Conservation (phyloP, 148 eudicot species). For the Rhododendron ovatum region DNA sequence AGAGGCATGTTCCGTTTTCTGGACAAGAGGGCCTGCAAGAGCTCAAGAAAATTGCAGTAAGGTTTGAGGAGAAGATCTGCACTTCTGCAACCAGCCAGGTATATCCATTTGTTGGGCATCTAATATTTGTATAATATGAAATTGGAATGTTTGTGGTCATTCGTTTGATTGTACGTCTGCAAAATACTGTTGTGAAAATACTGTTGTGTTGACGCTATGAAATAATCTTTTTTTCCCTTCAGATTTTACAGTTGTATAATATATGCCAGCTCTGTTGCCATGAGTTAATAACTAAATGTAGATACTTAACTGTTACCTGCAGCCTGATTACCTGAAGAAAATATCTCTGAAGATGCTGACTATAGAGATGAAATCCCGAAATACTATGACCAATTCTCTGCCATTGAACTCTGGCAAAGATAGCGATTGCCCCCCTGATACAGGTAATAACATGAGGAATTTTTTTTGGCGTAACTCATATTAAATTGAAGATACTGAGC, state of each 20-base stretch:
- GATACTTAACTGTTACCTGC: constrained; percentile 20
- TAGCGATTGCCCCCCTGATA: constrained; percentile 53
- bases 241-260: neutral
- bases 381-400: constrained; percentile 40
- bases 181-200: neutral
- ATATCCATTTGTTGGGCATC: neutral
- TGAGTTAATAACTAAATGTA: neutral
- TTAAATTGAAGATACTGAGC: neutral
- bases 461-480: neutral
- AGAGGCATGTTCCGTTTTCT: constrained; percentile 69
- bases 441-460: neutral
- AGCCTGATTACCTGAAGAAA: constrained; percentile 86
- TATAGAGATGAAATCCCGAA: constrained; percentile 71
- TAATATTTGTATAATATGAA: neutral
- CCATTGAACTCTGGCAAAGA: constrained; percentile 42
- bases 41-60: constrained; percentile 69
- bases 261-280: neutral
- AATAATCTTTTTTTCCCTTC: neutral
- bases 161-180: neutral
- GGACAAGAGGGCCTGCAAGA: constrained; percentile 77
- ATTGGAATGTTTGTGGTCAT: neutral
- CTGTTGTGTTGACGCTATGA: neutral
- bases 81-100: constrained; percentile 83
- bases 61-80: constrained; percentile 86
- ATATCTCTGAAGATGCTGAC: constrained; percentile 84